Base-by-base conservation (phyloP, 108 stramenopile genomes). In the Parietichytrium sp. region DNA sequence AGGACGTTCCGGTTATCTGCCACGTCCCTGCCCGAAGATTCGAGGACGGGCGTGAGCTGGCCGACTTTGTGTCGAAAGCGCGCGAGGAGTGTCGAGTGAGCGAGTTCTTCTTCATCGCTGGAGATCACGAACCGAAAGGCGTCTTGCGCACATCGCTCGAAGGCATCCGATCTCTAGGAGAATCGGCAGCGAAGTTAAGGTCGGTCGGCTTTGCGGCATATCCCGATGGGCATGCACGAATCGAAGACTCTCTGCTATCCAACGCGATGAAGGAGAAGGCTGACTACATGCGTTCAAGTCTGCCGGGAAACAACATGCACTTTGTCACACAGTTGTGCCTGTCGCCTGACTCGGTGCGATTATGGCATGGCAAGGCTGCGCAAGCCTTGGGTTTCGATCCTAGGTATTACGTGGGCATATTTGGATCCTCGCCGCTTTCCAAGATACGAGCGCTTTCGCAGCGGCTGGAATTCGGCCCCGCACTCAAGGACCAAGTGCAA, bases 1-100 rank as follows among this genome's bases (percentile, higher is more conserved):
- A 1, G 61, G 61, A 33, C 8, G 29, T 42, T n/a, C 6, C 23
- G 23, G 61, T 72, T 15, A 45, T 33, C 61, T 72, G 61, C 42
- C 61, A 72, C 20, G 61, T 72, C 1, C 61, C 61, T 7, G 61
- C 61, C 10, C 61, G 61, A 25, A 33, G 61, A 10, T 72, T 72
- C 20, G 61, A 33, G 20, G 20, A 20, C 1, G 20, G 1, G 2
- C 13, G 6, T 23, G 61, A 72, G 42, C 8, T 27, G 15, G 33
- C 0, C 0, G 61, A 72, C 42, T 72, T 72, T 72, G n/a, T n/a
- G n/a, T 33, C 16, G 10, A 16, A 42, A 7, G 61, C 3, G 8
- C 61, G 36, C 8, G 61, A 33, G 8, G 61, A 72, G 0, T 45
- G 0, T 27, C 38, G 61, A 16, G 61, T 72, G 38, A 72, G 38